These are phyloP conservation scores for Trichoderma atrobrunneum DNA, from an alignment of 2,329 filamentous ascomycete genomes.

Conservation along the genomic window DNA sequence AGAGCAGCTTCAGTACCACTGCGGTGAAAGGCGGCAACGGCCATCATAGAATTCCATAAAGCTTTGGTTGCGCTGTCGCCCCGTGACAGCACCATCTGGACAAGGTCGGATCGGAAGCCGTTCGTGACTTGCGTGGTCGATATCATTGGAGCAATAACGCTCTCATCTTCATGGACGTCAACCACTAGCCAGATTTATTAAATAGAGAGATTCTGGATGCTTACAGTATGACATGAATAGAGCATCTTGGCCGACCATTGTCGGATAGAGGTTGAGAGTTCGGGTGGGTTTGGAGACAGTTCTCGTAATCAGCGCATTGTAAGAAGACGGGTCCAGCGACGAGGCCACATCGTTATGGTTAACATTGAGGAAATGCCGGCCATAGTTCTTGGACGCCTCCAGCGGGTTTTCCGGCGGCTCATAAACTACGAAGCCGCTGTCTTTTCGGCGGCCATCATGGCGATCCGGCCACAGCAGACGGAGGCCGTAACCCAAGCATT, in stretches of 20 bases:
- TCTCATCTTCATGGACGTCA: slow-evolving; percentile 32
- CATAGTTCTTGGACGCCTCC: slow-evolving; percentile 31
- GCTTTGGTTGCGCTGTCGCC: slow-evolving; percentile 36
- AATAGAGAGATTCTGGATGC: background rate
- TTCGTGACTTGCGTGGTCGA: slow-evolving; percentile 47
- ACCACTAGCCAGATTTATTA: background rate
- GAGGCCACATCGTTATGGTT: slow-evolving; percentile 37
- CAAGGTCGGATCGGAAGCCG: slow-evolving; percentile 44
- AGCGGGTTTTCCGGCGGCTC: slow-evolving; percentile 18
- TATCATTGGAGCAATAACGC: slow-evolving; percentile 43
- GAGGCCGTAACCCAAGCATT: slow-evolving; percentile 44
- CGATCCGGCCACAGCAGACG: slow-evolving; percentile 48
- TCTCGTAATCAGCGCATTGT: background rate
- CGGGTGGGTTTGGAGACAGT: slow-evolving; percentile 1
- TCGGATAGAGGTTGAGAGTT: slow-evolving; percentile 19
- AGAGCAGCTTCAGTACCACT: slow-evolving; percentile 40
- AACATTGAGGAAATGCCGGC: slow-evolving; percentile 39
- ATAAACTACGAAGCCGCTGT: slow-evolving; percentile 17
- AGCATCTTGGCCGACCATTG: slow-evolving; percentile 20
- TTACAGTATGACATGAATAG: slow-evolving; percentile 26
- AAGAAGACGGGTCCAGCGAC: background rate
- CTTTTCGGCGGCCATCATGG: slow-evolving; percentile 41
- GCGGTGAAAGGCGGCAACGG: slow-evolving; percentile 43
- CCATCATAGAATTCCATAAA: slow-evolving; percentile 44
- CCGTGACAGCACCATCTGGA: slow-evolving; percentile 44